phyloP scores from a whole-genome alignment of 257 asterid genomes.

The Solanum rostratum region DNA sequence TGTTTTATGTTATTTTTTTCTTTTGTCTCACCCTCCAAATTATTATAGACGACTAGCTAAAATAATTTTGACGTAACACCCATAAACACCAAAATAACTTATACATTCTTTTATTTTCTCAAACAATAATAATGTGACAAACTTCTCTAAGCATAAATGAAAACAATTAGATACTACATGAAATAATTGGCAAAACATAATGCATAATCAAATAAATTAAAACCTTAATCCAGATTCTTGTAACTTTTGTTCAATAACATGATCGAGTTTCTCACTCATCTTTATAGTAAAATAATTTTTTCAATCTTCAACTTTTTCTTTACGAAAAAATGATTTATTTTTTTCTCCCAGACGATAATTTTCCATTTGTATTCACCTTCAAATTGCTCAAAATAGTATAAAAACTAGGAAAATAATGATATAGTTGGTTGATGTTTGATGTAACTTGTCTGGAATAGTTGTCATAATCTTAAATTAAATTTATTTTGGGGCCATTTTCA shows the following conservation, averaged over 20 bases:
- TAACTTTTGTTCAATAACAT: neutral
- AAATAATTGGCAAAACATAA: neutral
- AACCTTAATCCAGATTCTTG: neutral
- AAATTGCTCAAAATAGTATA: neutral
- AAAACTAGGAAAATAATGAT: neutral
- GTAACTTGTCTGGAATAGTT: neutral
- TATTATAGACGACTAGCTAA: neutral
- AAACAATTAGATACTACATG: neutral
- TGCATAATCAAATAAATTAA: neutral
- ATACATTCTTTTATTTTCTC: neutral
- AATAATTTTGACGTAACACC: neutral
- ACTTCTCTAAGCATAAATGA: neutral
- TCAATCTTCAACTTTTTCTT: constrained; percentile 1
- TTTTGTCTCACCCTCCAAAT: neutral
- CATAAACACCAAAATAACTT: neutral
- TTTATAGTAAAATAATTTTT: neutral
- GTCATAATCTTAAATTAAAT: too few relatives aligned
- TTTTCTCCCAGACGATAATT: neutral
- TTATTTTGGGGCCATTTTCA: neutral
- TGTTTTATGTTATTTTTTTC: too few relatives aligned
- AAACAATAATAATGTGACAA: neutral
- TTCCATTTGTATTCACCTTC: constrained; percentile 2
- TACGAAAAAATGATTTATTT: neutral
- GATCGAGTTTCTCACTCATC: neutral
- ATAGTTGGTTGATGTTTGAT: neutral